Evolutionary conservation across 352 stramenopile species (phyloP).

Genomic region (Salisapilia sapeloensis): DNA sequence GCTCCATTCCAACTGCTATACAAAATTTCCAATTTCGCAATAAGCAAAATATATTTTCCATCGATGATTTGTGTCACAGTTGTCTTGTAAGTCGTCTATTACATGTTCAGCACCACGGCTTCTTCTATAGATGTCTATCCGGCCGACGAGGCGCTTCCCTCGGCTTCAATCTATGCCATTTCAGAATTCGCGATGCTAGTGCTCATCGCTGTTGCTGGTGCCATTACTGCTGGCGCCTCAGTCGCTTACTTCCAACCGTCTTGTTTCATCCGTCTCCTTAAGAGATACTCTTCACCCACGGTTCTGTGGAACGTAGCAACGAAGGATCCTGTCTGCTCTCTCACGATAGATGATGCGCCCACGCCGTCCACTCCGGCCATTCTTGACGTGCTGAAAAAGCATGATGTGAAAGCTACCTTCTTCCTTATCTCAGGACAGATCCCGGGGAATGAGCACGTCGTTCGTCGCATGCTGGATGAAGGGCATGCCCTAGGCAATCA

Average conservation of each 20-base stretch:
- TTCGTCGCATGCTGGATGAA: conserved; percentile 62
- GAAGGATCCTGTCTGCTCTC: conserved; percentile 25
- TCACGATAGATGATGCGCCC: conserved; percentile 72
- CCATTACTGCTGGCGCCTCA: conserved; percentile 16
- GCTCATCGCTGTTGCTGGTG: conserved; percentile 8
- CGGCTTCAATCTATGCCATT: too few relatives aligned
- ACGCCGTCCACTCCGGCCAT: conserved; percentile 40
- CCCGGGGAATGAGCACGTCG: conserved; percentile 36
- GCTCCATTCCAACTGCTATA: too few relatives aligned
- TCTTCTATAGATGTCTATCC: too few relatives aligned
- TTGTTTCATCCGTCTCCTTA: conserved; percentile 49
- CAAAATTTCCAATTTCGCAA: too few relatives aligned
- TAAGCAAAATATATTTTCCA: too few relatives aligned
- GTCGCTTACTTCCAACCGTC: conserved; percentile 52
- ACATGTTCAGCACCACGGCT: too few relatives aligned
- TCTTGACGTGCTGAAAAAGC: conserved; percentile 44
- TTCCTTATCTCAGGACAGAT: conserved; percentile 74
- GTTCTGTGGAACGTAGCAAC: conserved; percentile 64
- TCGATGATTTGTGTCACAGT: too few relatives aligned
- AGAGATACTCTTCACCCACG: conserved; percentile 43
- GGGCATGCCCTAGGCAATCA: conserved; percentile 67
- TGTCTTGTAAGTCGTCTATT: too few relatives aligned
- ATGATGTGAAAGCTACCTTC: conserved; percentile 63
- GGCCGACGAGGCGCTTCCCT: too few relatives aligned
- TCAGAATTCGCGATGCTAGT: too few relatives aligned